phyloP scores from a whole-genome alignment of 2,329 filamentous ascomycete species.

The Aureobasidium leucospermi region DNA sequence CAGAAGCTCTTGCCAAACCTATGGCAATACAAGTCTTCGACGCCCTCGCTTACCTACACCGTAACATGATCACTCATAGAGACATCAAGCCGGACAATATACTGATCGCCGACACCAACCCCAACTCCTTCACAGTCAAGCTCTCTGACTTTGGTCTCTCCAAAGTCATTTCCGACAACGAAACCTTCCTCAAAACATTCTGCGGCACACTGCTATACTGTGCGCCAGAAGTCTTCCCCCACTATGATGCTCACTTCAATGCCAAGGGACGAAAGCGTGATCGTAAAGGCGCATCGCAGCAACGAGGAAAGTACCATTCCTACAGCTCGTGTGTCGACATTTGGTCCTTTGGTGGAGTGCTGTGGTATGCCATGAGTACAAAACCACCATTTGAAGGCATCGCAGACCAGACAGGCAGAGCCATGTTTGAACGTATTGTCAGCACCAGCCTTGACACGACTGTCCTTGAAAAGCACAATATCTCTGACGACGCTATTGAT shows the following conservation, averaged over 20 bases:
- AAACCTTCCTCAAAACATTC: slow-evolving; percentile 92
- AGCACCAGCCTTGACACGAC: slow-evolving; percentile 59
- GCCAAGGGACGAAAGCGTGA: slow-evolving; percentile 48
- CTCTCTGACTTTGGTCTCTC: slow-evolving; percentile 94
- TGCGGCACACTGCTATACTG: slow-evolving; percentile 95
- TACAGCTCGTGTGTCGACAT: slow-evolving; percentile 93
- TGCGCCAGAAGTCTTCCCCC: slow-evolving; percentile 90
- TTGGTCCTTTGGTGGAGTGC: slow-evolving; percentile 89
- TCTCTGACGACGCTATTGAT: slow-evolving; percentile 63
- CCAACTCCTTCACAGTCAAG: slow-evolving; percentile 64
- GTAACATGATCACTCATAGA: slow-evolving; percentile 87
- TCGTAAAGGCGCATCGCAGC: slow-evolving; percentile 43
- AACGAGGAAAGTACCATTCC: slow-evolving; percentile 44
- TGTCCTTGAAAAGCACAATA: slow-evolving; percentile 50
- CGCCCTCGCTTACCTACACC: slow-evolving; percentile 79
- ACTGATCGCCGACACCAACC: slow-evolving; percentile 64
- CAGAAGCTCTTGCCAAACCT: slow-evolving; percentile 60
- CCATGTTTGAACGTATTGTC: slow-evolving; percentile 83
- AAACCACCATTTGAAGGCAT: slow-evolving; percentile 74
- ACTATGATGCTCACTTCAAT: slow-evolving; percentile 60
- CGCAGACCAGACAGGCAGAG: slow-evolving; percentile 66
- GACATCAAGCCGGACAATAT: slow-evolving; percentile 99
- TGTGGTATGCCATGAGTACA: slow-evolving; percentile 78
- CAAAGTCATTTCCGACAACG: slow-evolving; percentile 76
- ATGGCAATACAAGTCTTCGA: slow-evolving; percentile 72